Percentiles rank a stretch among this genome's conserved stretches.
phyloP scores from a whole-genome alignment of 106 monocot genomes.

The Allium sativum region DNA sequence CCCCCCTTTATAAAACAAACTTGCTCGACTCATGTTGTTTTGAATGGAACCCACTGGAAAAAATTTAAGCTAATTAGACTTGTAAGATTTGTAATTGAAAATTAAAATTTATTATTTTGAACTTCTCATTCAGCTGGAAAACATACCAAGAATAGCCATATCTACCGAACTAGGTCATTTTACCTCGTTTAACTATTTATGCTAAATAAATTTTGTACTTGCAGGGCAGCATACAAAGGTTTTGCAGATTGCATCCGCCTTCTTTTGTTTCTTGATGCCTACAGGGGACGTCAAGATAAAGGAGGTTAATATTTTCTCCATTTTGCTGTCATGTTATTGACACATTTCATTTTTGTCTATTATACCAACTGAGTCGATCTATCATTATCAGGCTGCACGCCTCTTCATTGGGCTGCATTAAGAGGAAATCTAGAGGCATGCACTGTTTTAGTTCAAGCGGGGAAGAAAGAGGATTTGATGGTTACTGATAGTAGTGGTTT shows the following conservation, averaged over 20 bases:
- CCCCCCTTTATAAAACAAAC: too few species aligned
- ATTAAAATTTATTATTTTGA: too few species aligned
- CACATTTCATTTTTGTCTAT: neutral
- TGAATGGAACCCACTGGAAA: too few species aligned
- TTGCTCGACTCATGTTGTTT: too few species aligned
- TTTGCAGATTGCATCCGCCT: constrained; percentile 79
- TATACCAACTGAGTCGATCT: neutral
- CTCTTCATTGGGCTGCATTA: constrained; percentile 99
- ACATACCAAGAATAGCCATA: too few species aligned
- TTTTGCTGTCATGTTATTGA: neutral
- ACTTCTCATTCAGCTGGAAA: too few species aligned
- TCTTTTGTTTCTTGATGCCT: constrained; percentile 86
- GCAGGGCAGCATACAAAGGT: constrained; percentile 89
- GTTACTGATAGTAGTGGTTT: constrained; percentile 87
- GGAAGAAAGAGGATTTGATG: constrained; percentile 91
- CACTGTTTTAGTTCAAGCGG: constrained; percentile 90
- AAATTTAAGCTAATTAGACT: too few species aligned
- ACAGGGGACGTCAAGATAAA: constrained; percentile 82
- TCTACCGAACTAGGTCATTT: too few species aligned
- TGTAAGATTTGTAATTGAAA: too few species aligned
- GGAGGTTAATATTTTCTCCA: constrained; percentile 28
- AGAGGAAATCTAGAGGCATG: constrained; percentile 92
- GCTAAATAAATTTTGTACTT: constrained; percentile 1
- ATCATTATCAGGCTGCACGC: constrained; percentile 68
- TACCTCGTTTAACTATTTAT: neutral